Conservation (phyloP, 192 early-diverging fungal species). For the Podila epigama region DNA sequence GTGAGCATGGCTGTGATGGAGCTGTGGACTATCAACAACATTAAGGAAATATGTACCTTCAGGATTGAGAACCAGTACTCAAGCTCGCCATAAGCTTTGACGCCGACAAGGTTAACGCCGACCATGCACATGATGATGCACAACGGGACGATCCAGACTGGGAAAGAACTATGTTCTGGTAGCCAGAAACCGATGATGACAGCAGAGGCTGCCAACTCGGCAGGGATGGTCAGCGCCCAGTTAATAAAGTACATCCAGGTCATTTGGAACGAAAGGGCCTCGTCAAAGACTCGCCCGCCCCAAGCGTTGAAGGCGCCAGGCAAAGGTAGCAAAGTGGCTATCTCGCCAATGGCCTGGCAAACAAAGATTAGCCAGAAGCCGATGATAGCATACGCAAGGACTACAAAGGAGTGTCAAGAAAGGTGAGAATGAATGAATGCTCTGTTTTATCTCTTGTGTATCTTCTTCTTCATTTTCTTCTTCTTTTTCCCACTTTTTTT, state of each 20-base stretch:
- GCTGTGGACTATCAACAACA: background rate
- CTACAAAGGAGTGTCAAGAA: constrained; percentile 16
- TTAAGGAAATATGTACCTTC: constrained; percentile 14
- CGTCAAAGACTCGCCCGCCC: constrained; percentile 82
- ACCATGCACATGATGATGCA: constrained; percentile 68
- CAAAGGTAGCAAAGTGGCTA: constrained; percentile 84
- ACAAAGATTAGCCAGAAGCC: constrained; percentile 76
- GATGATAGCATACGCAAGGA: constrained; percentile 75
- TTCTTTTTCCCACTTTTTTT: background rate
- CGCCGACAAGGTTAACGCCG: constrained; percentile 67
- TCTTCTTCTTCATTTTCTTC: background rate
- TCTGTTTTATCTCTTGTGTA: background rate
- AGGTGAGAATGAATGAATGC: background rate
- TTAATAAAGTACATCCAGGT: constrained; percentile 72
- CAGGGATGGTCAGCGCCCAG: constrained; percentile 68
- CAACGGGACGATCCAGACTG: constrained; percentile 43
- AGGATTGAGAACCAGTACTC: constrained; percentile 77
- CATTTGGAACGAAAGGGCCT: constrained; percentile 75
- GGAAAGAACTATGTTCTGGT: constrained; percentile 9
- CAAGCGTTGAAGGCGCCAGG: constrained; percentile 84
- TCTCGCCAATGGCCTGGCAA: constrained; percentile 83
- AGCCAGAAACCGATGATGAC: constrained; percentile 72
- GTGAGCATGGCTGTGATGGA: background rate
- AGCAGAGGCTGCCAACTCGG: constrained; percentile 82
- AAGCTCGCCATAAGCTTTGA: constrained; percentile 78